Percentiles rank a stretch among this genome's conserved stretches.
Evolutionary conservation across 2,329 filamentous ascomycete genomes (phyloP).

Genomic region (Rhinocladiella similis): DNA sequence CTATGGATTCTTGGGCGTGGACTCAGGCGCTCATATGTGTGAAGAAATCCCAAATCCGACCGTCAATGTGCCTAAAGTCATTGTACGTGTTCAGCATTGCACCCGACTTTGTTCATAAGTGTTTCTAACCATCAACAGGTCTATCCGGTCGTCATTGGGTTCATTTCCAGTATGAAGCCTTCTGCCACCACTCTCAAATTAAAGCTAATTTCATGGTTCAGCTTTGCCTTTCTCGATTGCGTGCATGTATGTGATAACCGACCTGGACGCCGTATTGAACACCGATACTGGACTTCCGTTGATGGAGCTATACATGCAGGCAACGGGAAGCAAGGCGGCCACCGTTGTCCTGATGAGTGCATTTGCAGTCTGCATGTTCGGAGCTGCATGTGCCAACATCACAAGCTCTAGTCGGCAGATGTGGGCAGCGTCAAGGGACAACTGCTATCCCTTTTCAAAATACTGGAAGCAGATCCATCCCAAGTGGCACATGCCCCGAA

Average conservation of each 20-base stretch:
- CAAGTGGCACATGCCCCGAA: too few relatives aligned
- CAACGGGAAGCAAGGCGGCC: constrained; percentile 43
- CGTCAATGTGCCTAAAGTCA: constrained; percentile 37
- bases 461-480: constrained; percentile 44
- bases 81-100: constrained; percentile 23
- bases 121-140: not conserved
- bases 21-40: constrained; percentile 20
- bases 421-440: constrained; percentile 51
- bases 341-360: constrained; percentile 50
- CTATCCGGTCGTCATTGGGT: not conserved
- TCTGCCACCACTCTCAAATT: not conserved
- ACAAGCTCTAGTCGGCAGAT: constrained; percentile 35
- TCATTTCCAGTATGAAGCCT: not conserved
- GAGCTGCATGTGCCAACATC: constrained; percentile 12
- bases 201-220: not conserved
- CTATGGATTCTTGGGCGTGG: constrained; percentile 20
- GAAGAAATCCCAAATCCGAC: constrained; percentile 32
- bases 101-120: not conserved
- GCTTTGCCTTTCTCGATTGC: not conserved
- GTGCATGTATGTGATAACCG: too few relatives aligned
- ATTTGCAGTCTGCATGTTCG: constrained; percentile 37
- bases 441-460: constrained; percentile 30
- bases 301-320: constrained; percentile 52
- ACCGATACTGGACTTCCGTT: constrained; percentile 48
- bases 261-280: constrained; percentile 14